Evolutionary conservation across 768 basidiomycete genomes (phyloP).

Genomic region (Xerocomus spinulosus): DNA sequence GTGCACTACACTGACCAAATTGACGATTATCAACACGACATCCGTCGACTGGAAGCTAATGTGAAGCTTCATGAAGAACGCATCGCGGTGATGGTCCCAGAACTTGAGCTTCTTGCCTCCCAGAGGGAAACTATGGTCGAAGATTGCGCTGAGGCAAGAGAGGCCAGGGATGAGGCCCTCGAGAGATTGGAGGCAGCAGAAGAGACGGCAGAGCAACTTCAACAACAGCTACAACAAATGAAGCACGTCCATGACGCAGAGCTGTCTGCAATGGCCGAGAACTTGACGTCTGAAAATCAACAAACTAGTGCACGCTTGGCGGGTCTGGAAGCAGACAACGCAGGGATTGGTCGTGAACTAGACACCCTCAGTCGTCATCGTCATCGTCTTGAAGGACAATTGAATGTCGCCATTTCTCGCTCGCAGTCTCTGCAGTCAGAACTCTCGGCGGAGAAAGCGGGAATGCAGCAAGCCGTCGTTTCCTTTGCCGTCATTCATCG

Average conservation of each 20-base stretch:
- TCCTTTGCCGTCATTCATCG: slow-evolving; percentile 22
- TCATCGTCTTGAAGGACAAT: slow-evolving; percentile 8
- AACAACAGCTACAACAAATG: slow-evolving; percentile 21
- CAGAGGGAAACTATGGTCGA: slow-evolving; percentile 81
- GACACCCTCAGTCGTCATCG: slow-evolving; percentile 9
- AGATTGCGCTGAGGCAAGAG: slow-evolving; percentile 75
- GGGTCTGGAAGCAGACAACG: slow-evolving; percentile 15
- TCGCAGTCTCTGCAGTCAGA: slow-evolving; percentile 12
- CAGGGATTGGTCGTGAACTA: slow-evolving; percentile 12
- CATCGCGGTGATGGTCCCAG: slow-evolving; percentile 60
- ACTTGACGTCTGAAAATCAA: slow-evolving; percentile 34
- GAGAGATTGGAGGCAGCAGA: slow-evolving; percentile 56
- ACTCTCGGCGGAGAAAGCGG: slow-evolving; percentile 1
- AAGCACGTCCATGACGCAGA: slow-evolving; percentile 30
- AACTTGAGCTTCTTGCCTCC: slow-evolving; percentile 59
- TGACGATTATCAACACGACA: slow-evolving; percentile 75
- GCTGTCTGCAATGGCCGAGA: slow-evolving; percentile 35
- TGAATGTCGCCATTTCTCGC: slow-evolving; percentile 3
- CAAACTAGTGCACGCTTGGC: slow-evolving; percentile 15
- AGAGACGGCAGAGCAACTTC: slow-evolving; percentile 50
- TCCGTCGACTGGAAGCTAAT: slow-evolving; percentile 71
- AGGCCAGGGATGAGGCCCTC: slow-evolving; percentile 63
- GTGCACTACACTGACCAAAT: slow-evolving; percentile 68
- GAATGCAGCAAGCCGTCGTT: slow-evolving; percentile 18
- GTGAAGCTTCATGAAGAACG: slow-evolving; percentile 70